Percentiles rank a stretch among this genome's conserved stretches.
phyloP scores from a whole-genome alignment of 805 yeast species.

The Yarrowia osloensis region DNA sequence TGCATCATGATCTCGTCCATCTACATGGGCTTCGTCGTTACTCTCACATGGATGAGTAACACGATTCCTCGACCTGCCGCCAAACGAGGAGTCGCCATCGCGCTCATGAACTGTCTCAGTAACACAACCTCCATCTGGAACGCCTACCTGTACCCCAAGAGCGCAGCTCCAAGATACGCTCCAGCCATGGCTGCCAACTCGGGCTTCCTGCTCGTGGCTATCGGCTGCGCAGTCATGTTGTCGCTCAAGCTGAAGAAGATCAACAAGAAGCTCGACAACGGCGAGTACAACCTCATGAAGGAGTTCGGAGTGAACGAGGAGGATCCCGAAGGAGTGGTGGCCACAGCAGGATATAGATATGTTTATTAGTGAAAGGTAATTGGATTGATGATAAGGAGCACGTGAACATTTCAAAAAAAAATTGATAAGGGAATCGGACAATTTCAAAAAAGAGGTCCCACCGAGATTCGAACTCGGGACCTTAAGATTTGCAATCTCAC shows the following conservation, averaged over 20 bases:
- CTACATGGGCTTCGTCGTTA: conserved; percentile 56
- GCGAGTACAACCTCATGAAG: conserved; percentile 30
- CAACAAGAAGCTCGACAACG: conserved; percentile 33
- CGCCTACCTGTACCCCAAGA: conserved; percentile 33
- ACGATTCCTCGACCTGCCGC: conserved; percentile 60
- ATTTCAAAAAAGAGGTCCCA: conserved; percentile 15
- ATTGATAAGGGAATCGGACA: too few species aligned
- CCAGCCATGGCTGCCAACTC: conserved; percentile 33
- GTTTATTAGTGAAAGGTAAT: not conserved
- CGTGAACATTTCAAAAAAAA: too few species aligned
- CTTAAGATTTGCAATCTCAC: conserved; percentile 25
- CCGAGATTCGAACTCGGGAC: conserved; percentile 26
- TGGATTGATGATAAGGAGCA: not conserved
- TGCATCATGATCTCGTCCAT: conserved; percentile 56
- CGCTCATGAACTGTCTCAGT: conserved; percentile 49
- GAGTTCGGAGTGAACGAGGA: conserved; percentile 32
- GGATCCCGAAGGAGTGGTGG: conserved; percentile 3
- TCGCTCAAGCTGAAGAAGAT: conserved; percentile 25
- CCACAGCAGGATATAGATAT: not conserved
- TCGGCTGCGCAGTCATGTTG: not conserved
- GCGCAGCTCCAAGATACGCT: conserved; percentile 32
- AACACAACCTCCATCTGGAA: conserved; percentile 33
- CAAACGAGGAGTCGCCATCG: conserved; percentile 59
- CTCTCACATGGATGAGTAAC: conserved; percentile 58
- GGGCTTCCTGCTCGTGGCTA: conserved; percentile 30